Conservation (phyloP, 2,329 filamentous ascomycete genomes). For the Nemania serpens region DNA sequence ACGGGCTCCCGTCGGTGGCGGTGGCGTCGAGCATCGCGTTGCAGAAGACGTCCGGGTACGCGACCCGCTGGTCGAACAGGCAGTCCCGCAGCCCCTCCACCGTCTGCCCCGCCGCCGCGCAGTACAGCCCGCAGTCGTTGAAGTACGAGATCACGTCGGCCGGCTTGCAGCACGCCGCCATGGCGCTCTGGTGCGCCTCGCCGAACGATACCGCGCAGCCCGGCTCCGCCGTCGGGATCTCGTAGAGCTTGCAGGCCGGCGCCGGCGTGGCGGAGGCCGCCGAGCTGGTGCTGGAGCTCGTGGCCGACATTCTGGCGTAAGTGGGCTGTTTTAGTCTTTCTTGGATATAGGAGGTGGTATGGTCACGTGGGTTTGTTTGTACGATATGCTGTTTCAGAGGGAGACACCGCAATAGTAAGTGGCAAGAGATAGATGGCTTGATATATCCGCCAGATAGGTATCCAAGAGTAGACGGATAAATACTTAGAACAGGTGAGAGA, state of each 20-base stretch:
- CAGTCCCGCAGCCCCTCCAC: slow-evolving; percentile 45
- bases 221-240: slow-evolving; percentile 50
- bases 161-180: slow-evolving; percentile 51
- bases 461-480: too few relatives aligned
- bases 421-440: too few relatives aligned
- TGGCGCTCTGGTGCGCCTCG: slow-evolving; percentile 48
- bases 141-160: slow-evolving; percentile 52
- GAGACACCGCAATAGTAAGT: too few relatives aligned
- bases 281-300: neutral
- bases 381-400: neutral
- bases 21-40: slow-evolving; percentile 47
- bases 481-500: too few relatives aligned
- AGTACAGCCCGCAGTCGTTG: slow-evolving; percentile 56
- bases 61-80: slow-evolving; percentile 46
- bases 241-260: slow-evolving; percentile 43
- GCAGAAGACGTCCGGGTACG: slow-evolving; percentile 50
- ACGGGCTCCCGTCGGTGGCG: slow-evolving; percentile 21
- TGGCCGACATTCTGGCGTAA: slow-evolving; percentile 6
- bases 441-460: too few relatives aligned
- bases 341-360: neutral
- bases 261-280: slow-evolving; percentile 8
- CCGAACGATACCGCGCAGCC: slow-evolving; percentile 50
- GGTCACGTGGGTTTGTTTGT: neutral
- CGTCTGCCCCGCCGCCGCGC: slow-evolving; percentile 48
- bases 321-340: neutral